These are phyloP conservation scores for Nematocida minor DNA, from an alignment of 371 early-diverging fungal genomes.

Conservation along the genomic window DNA sequence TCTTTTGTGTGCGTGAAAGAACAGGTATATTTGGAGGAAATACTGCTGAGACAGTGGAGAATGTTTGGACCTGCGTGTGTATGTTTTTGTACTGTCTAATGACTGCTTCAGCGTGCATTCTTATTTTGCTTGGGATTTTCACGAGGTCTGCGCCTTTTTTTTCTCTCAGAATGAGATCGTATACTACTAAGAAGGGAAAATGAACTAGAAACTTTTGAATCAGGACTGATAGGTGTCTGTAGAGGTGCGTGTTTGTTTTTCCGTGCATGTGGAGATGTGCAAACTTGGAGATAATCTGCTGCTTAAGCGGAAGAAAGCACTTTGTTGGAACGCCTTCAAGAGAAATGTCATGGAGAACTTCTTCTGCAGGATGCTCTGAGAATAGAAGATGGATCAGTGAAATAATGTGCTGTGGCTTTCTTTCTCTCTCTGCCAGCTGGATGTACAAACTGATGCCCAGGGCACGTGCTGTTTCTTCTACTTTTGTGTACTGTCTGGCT, in stretches of 20 bases:
- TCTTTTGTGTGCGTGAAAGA: background rate
- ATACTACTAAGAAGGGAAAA: background rate
- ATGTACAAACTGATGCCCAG: constrained; percentile 20
- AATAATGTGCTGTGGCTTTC: constrained; percentile 11
- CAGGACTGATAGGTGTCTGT: background rate
- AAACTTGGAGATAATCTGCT: constrained; percentile 47
- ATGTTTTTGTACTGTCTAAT: background rate
- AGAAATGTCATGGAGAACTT: background rate
- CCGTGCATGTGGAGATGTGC: background rate
- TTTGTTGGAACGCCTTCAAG: background rate
- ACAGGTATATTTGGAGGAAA: constrained; percentile 22
- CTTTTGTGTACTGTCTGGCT: constrained; percentile 8
- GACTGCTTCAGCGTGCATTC: background rate
- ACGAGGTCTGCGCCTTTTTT: background rate
- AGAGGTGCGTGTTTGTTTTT: background rate
- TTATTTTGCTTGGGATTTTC: background rate
- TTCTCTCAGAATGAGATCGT: constrained; percentile 20
- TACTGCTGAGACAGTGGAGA: background rate
- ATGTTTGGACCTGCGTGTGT: background rate
- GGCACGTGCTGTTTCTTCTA: background rate
- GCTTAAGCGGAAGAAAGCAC: constrained; percentile 32
- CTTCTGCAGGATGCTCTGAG: background rate
- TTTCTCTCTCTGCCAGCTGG: background rate
- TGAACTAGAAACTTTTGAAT: background rate
- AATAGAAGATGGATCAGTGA: constrained; percentile 42